These are phyloP conservation scores for Conticribra guillardii DNA, from an alignment of 108 stramenopile species.

Conservation along the genomic window DNA sequence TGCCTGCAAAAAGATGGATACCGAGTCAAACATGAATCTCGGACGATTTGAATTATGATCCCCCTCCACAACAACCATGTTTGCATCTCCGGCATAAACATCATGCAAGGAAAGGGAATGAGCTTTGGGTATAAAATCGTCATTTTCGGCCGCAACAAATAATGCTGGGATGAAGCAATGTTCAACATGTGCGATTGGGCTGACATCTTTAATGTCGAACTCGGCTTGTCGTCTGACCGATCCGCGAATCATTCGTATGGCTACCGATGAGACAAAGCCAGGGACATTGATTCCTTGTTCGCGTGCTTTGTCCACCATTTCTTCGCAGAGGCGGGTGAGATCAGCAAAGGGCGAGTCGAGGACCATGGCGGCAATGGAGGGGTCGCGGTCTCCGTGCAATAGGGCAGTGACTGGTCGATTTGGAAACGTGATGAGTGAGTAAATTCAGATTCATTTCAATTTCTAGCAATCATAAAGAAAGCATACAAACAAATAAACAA, in stretches of 20 bases:
- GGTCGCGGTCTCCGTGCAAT: constrained; percentile 97
- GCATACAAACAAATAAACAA: not conserved
- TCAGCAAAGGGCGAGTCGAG: constrained; percentile 97
- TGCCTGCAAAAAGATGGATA: constrained; percentile 91
- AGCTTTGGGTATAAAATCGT: constrained; percentile 93
- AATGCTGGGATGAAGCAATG: constrained; percentile 95
- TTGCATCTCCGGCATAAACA: constrained; percentile 96
- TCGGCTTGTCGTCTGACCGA: constrained; percentile 90
- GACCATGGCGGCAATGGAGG: constrained; percentile 96
- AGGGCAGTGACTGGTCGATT: constrained; percentile 94
- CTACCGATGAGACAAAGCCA: constrained; percentile 73
- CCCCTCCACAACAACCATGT: constrained; percentile 94
- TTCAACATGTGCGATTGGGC: constrained; percentile 87
- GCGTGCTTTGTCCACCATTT: constrained; percentile 96
- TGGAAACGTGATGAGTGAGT: constrained; percentile 94
- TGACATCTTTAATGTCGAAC: constrained; percentile 90
- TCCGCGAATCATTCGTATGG: constrained; percentile 84
- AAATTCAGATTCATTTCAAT: too few relatives aligned
- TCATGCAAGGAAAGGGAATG: constrained; percentile 87
- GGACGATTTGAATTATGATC: constrained; percentile 98
- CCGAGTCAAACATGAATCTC: constrained; percentile 95
- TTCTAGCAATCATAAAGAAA: not conserved
- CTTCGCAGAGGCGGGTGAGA: constrained; percentile 90
- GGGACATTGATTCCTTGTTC: constrained; percentile 90
- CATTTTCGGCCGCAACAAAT: constrained; percentile 93